phyloP scores from a whole-genome alignment of 2,329 filamentous ascomycete species.

The Ceratocystis cubensis region DNA sequence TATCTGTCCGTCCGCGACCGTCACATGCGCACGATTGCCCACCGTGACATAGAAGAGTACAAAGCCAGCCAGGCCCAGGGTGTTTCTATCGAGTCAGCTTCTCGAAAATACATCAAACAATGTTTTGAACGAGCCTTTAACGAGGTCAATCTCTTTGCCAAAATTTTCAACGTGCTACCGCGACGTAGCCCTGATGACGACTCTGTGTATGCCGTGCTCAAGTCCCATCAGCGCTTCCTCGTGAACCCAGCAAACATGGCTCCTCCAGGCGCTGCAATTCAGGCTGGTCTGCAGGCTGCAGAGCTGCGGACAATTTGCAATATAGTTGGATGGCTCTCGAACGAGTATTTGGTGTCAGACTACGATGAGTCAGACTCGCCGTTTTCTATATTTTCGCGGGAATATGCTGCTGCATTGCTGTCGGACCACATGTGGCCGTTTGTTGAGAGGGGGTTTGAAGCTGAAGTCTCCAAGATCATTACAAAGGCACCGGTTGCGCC shows the following conservation, averaged over 20 bases:
- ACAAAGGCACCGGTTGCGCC: conserved; percentile 36
- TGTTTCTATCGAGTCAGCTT: conserved; percentile 40
- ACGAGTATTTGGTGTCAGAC: conserved; percentile 45
- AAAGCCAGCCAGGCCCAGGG: conserved; percentile 38
- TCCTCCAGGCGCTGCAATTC: conserved; percentile 39
- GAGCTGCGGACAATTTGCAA: conserved; percentile 42
- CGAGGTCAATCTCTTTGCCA: conserved; percentile 41
- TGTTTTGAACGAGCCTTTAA: conserved; percentile 46
- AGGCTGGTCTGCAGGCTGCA: conserved; percentile 36
- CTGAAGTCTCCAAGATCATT: conserved; percentile 44
- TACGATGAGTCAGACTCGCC: conserved; percentile 45
- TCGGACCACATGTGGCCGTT: conserved; percentile 47
- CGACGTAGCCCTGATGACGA: conserved; percentile 38
- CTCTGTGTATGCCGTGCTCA: conserved; percentile 41
- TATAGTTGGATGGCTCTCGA: conserved; percentile 44
- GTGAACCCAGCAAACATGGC: conserved; percentile 43
- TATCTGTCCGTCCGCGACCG: conserved; percentile 43
- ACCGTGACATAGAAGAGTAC: conserved; percentile 44
- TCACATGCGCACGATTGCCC: conserved; percentile 40
- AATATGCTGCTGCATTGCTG: conserved; percentile 43
- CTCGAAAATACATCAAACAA: conserved; percentile 47
- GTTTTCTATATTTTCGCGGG: conserved; percentile 41
- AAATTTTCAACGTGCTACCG: conserved; percentile 44
- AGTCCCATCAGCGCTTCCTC: conserved; percentile 38
- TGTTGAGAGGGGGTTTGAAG: conserved; percentile 42